Base-by-base conservation (phyloP, 306 rosid genomes). In the Castanea sativa region DNA sequence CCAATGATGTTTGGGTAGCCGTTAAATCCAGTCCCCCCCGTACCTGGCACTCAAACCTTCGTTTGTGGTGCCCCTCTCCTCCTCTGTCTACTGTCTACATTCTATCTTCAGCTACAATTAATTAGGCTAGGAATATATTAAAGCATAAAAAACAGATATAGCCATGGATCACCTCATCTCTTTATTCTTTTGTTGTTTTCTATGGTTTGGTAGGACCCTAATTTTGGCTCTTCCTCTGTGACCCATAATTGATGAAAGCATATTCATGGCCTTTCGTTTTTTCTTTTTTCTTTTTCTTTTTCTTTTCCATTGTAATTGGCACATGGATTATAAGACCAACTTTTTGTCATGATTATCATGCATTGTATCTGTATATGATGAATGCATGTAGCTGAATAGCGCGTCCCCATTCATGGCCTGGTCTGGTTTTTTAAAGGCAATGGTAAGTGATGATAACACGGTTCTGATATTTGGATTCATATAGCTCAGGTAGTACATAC, bases 11-110 rank as follows among this genome's bases (percentile, higher is more conserved):
- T 71, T 75, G 82, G 80, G 67, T 73, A 71, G 77, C 73, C 67
- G 85, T 90, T 88, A 83, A 90, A 90, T 90, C 86, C 9, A 88
- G 92, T 83, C 76, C 87, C 93, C 89, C 84, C 86, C 84, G 81
- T 84, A 81, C 89, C 80, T 83, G 76, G 73, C 90, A 86, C 73
- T 75, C 14, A 35, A 68, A 14, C 4, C 4, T 19, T 19, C 53
- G 3, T 35, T 33, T 33, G 23, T 15, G 69, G 32, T 32, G 71
- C 57, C 72, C 75, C 68, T 55, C 64, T 74, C 43, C 33, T 19
- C 23, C 20, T 38, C 12, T 53, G 68, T 45, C 74, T 78, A 25
- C 27, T 25, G 27, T 25, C 27, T 25, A 81, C 73, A 43, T 45
- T 52, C 16, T 16, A 73, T 35, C 77, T 27, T 27, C 20, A 63